Evolutionary conservation across 2,329 filamentous ascomycete species (phyloP).

Genomic region (Aspergillus floridensis): DNA sequence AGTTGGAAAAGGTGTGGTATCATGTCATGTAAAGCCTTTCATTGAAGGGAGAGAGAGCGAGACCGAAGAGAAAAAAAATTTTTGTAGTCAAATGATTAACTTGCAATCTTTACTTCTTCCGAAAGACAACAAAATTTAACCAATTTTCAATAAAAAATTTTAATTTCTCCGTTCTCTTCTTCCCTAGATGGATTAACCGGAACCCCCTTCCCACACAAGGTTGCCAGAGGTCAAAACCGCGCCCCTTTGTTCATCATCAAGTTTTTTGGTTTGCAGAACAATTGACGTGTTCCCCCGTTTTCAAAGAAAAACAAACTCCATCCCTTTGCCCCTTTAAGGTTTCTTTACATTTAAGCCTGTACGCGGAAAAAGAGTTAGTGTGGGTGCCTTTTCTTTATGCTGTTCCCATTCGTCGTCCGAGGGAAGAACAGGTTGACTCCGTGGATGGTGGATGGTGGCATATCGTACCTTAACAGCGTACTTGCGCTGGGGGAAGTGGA

Average conservation of each 20-base stretch:
- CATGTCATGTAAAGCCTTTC: slow-evolving; percentile 40
- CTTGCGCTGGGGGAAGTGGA: slow-evolving; percentile 98
- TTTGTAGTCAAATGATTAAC: slow-evolving; percentile 21
- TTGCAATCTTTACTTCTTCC: slow-evolving; percentile 32
- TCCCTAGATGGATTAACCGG: background rate
- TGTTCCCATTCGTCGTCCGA: background rate
- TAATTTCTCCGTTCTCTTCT: background rate
- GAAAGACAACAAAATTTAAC: background rate
- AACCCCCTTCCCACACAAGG: background rate
- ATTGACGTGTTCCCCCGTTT: slow-evolving; percentile 19
- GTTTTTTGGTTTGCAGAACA: slow-evolving; percentile 4
- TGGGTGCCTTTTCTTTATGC: background rate
- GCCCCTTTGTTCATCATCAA: background rate
- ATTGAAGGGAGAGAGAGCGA: slow-evolving; percentile 17
- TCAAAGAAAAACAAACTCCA: background rate
- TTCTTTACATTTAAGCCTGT: slow-evolving; percentile 33
- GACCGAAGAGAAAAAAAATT: background rate
- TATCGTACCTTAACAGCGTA: slow-evolving; percentile 90
- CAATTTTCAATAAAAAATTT: background rate
- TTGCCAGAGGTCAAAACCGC: background rate
- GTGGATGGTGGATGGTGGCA: background rate
- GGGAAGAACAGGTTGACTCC: background rate
- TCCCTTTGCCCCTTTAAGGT: background rate
- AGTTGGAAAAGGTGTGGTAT: slow-evolving; percentile 2
- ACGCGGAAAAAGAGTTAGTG: slow-evolving; percentile 5